phyloP scores from a whole-genome alignment of 2,329 filamentous ascomycete species.

The Pestalotiopsis sp. region DNA sequence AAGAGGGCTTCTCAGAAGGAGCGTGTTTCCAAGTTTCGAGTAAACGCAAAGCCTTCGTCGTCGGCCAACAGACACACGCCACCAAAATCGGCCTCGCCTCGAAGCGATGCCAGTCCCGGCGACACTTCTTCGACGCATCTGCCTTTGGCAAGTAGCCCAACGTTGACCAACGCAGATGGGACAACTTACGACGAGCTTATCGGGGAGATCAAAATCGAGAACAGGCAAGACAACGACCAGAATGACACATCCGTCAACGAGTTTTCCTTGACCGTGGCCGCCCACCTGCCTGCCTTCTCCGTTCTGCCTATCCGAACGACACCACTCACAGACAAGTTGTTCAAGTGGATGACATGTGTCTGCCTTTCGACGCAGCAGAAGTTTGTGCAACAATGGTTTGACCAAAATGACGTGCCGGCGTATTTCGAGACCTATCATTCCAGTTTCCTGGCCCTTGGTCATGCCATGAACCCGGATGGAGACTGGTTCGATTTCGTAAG shows the following conservation, averaged over 20 bases:
- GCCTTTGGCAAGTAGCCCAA: slow-evolving; percentile 3
- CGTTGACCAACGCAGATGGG: slow-evolving; percentile 1
- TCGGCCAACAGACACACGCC: neutral
- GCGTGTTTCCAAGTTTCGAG: slow-evolving; percentile 34
- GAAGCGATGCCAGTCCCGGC: neutral
- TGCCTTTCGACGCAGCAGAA: slow-evolving; percentile 34
- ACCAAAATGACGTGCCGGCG: slow-evolving; percentile 31
- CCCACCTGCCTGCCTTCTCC: slow-evolving; percentile 32
- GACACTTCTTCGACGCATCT: neutral
- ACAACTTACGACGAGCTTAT: slow-evolving; percentile 9
- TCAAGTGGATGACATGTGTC: slow-evolving; percentile 35
- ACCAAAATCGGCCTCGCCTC: slow-evolving; percentile 3
- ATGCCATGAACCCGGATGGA: slow-evolving; percentile 35
- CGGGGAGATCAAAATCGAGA: neutral
- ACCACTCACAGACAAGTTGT: slow-evolving; percentile 32
- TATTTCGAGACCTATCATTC: slow-evolving; percentile 36
- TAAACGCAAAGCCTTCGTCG: slow-evolving; percentile 21
- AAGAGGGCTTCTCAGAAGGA: slow-evolving; percentile 32
- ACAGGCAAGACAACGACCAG: slow-evolving; percentile 19
- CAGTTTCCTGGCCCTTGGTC: slow-evolving; percentile 33
- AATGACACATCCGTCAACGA: slow-evolving; percentile 30
- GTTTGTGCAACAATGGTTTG: slow-evolving; percentile 34
- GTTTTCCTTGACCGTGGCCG: slow-evolving; percentile 31
- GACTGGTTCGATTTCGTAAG: slow-evolving; percentile 33
- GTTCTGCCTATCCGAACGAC: slow-evolving; percentile 35